Conservation (phyloP, 306 rosid genomes). For the Acacia confusa region DNA sequence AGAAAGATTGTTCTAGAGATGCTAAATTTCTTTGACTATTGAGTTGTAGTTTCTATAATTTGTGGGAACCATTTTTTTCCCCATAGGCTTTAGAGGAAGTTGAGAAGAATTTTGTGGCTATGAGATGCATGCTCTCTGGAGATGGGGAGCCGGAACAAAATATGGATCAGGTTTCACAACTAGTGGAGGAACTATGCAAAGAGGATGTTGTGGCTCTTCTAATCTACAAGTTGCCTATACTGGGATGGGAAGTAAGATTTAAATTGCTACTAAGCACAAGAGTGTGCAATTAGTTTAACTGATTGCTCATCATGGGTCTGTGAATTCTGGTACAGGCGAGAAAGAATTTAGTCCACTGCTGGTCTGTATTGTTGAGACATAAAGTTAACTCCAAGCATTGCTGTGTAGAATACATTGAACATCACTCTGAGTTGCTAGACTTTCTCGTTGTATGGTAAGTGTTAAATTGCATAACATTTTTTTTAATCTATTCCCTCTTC, state of each 20-base stretch:
- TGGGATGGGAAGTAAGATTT: slow-evolving; percentile 98
- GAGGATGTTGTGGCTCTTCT: slow-evolving; percentile 77
- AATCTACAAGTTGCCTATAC: slow-evolving; percentile 70
- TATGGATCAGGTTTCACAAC: slow-evolving; percentile 73
- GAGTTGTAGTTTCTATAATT: neutral
- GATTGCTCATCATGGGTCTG: slow-evolving; percentile 37
- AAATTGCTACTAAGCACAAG: slow-evolving; percentile 10
- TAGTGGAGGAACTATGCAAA: slow-evolving; percentile 78
- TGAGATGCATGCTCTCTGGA: slow-evolving; percentile 86
- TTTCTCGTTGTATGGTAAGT: slow-evolving; percentile 89
- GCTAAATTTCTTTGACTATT: slow-evolving; percentile 7
- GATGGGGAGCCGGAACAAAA: slow-evolving; percentile 89
- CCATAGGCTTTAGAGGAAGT: slow-evolving; percentile 88
- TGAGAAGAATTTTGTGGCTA: slow-evolving; percentile 75
- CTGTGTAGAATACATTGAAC: slow-evolving; percentile 76
- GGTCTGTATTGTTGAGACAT: slow-evolving; percentile 88
- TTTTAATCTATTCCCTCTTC: neutral
- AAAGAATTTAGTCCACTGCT: slow-evolving; percentile 85
- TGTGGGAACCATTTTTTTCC: neutral
- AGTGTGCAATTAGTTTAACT: slow-evolving; percentile 24
- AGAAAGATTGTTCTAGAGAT: slow-evolving; percentile 10
- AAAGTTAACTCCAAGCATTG: slow-evolving; percentile 63
- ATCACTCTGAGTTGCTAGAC: slow-evolving; percentile 75
- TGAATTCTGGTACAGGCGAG: slow-evolving; percentile 70
- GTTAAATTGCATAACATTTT: slow-evolving; percentile 16